Evolutionary conservation across 2,329 filamentous ascomycete genomes (phyloP).

Genomic region (Chaetomium olivaceum): DNA sequence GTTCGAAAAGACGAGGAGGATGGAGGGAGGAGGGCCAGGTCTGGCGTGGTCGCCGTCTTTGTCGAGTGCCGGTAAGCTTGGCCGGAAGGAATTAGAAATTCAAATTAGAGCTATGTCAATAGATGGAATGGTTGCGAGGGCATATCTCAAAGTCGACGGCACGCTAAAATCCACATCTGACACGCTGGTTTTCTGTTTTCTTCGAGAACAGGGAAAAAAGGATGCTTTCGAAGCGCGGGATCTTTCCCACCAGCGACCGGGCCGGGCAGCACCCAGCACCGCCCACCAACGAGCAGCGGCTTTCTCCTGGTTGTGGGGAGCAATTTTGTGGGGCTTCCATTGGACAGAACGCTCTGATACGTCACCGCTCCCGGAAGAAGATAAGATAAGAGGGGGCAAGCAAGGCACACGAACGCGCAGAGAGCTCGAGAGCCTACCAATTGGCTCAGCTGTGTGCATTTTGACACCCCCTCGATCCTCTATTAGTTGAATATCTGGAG

Average conservation of each 20-base stretch:
- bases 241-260: constrained; percentile 11
- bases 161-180: background rate
- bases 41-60: constrained; percentile 1
- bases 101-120: background rate
- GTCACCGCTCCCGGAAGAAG: constrained; percentile 25
- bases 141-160: constrained; percentile 16
- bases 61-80: background rate
- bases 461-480: background rate
- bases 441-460: background rate
- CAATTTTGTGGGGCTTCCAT: constrained; percentile 9
- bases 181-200: constrained; percentile 17
- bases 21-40: background rate
- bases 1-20: constrained; percentile 24
- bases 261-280: constrained; percentile 12
- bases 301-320: constrained; percentile 26
- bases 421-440: background rate
- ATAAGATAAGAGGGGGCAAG: constrained; percentile 31
- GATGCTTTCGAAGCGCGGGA: constrained; percentile 13
- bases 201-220: constrained; percentile 23
- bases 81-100: constrained; percentile 8
- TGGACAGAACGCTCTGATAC: constrained; percentile 29
- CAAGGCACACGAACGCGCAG: background rate
- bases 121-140: background rate
- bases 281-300: constrained; percentile 16
- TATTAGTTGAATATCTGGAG: background rate